Evolutionary conservation across 73 alveolate species (phyloP), one percentile per base, ranked within the genome.

Genomic region (Stentor coeruleus): DNA sequence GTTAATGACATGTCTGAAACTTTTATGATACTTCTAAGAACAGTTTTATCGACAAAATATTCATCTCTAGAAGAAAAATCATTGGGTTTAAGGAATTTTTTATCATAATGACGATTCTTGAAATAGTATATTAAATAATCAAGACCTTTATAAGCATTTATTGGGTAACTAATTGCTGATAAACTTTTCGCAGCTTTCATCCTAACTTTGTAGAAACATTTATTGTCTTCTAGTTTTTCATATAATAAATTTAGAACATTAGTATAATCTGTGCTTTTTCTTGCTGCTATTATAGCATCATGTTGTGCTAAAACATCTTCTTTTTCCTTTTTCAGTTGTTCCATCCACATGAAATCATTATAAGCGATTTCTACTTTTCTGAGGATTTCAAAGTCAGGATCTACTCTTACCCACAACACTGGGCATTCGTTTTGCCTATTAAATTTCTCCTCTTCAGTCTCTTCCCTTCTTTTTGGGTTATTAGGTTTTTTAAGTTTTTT

Each of bases 351-450:
- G 58, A 76, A 77, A 26, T 86, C 86, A 26, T 75, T 87, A 31
- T 82, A 58, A 1, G 84, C 77, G 0, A 89, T 87, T 14, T 72
- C 73, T 1, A 85, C 89, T 77, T 86, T 89, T 41, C 95, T 90
- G 14, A 89, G 77, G 82, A 28, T 86, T 58, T 89, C 88, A 82
- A 85, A 74, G 39, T 89, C 95, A 3, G 92, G 91, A 66, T 89
- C 95, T 3, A 89, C 91, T 74, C 95, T 74, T 20, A 89, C 84
- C 95, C 95, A 89, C 3, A 89, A 77, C 37, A 89, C 84, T 11
- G 92, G 89, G 74, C 91, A 89, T 74, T 89, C 95, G 3, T 20
- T 66, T 31, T 20, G 20, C 39, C 79, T 66, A 33, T 66, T 20
- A 66, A 26, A 1, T 66, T 66, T 66, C 33, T 66, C 79, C 33